phyloP scores from a whole-genome alignment of 2,329 filamentous ascomycete species.

The Exophiala dermatitidis region DNA sequence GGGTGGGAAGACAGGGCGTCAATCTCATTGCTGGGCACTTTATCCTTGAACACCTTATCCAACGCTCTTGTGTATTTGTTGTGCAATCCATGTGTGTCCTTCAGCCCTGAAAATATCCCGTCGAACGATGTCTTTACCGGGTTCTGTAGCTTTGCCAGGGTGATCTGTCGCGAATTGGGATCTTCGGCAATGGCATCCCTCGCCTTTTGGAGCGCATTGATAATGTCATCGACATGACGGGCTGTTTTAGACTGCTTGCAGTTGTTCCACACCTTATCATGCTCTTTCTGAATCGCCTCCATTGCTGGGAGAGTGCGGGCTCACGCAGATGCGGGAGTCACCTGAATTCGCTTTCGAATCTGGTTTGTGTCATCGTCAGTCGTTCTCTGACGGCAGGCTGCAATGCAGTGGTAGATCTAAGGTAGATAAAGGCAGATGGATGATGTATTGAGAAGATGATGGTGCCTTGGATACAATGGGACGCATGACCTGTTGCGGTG shows the following conservation, averaged over 20 bases:
- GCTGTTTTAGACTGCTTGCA: slow-evolving; percentile 65
- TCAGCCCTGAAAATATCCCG: slow-evolving; percentile 69
- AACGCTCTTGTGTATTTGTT: slow-evolving; percentile 79
- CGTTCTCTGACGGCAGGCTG: background rate
- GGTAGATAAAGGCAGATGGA: too few relatives aligned
- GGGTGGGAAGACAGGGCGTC: slow-evolving; percentile 72
- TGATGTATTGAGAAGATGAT: too few relatives aligned
- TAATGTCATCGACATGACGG: slow-evolving; percentile 72
- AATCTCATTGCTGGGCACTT: slow-evolving; percentile 66
- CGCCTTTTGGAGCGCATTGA: slow-evolving; percentile 67
- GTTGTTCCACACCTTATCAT: slow-evolving; percentile 62
- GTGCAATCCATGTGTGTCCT: slow-evolving; percentile 73
- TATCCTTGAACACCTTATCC: slow-evolving; percentile 68
- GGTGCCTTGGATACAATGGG: background rate
- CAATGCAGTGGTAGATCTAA: too few relatives aligned
- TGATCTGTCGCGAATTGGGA: slow-evolving; percentile 62
- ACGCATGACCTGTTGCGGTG: background rate
- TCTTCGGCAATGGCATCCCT: slow-evolving; percentile 68
- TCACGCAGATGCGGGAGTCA: background rate
- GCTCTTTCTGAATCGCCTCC: slow-evolving; percentile 65
- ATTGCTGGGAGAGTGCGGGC: slow-evolving; percentile 34
- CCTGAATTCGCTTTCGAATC: background rate
- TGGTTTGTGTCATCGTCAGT: background rate
- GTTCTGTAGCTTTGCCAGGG: slow-evolving; percentile 76
- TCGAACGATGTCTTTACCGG: slow-evolving; percentile 77